These are phyloP conservation scores for Neodidymelliopsis sp. DNA, from an alignment of 2,329 filamentous ascomycete species.

Conservation along the genomic window DNA sequence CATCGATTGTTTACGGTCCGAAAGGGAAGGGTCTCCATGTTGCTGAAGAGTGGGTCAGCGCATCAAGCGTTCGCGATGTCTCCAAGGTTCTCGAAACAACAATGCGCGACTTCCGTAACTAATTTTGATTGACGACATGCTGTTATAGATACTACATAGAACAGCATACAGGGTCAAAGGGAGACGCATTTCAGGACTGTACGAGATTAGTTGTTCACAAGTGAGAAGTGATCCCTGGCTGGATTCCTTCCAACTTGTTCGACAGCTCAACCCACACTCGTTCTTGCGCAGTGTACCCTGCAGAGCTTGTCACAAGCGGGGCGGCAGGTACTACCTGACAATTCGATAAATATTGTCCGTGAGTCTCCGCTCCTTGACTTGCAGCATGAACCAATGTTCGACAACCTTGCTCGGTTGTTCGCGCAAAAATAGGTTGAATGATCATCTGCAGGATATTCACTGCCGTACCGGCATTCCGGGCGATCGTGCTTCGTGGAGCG, in stretches of 20 bases:
- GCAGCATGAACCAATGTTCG: conserved; percentile 51
- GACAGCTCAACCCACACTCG: conserved; percentile 52
- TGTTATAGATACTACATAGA: too few species aligned
- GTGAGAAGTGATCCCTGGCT: conserved; percentile 36
- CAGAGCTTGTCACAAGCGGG: conserved; percentile 43
- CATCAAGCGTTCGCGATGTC: conserved; percentile 19
- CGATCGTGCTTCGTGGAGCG: conserved; percentile 29
- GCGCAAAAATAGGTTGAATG: conserved; percentile 36
- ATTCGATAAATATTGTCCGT: conserved; percentile 52
- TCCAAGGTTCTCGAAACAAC: neutral
- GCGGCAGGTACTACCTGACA: conserved; percentile 37
- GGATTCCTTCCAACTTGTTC: conserved; percentile 49
- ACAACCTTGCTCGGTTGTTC: conserved; percentile 51
- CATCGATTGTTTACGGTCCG: conserved; percentile 58
- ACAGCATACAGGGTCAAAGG: too few species aligned
- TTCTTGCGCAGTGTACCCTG: conserved; percentile 45
- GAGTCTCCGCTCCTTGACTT: conserved; percentile 43
- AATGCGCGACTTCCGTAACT: neutral
- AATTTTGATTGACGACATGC: too few species aligned
- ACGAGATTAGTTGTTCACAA: too few species aligned
- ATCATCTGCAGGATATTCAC: conserved; percentile 5
- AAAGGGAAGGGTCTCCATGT: conserved; percentile 59
- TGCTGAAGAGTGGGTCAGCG: conserved; percentile 60
- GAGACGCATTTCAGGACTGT: too few species aligned
- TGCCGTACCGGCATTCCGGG: conserved; percentile 26